Evolutionary conservation across 331 rosid genomes (phyloP), one percentile per base, ranked within the genome.

Genomic region (Stylosanthes scabra): DNA sequence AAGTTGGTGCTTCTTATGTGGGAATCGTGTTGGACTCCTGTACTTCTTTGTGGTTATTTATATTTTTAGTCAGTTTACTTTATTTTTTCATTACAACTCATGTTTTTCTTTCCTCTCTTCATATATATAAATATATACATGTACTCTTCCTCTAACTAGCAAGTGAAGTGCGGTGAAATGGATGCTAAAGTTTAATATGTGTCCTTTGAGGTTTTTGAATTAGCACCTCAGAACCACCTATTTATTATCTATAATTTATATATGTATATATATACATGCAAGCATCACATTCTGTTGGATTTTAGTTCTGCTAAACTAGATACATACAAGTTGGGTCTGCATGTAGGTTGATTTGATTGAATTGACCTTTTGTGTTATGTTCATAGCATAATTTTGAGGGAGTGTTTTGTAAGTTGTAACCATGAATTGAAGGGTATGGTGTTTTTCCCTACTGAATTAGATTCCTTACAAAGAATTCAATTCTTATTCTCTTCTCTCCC

Each of bases 1-100:
- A 72, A 45, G 56, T 58, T 49, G 27, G 40, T 27, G 40, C 46
- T 14, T 3, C 5, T 31, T 31, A 11, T 28, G 69, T 82, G 87
- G 85, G 63, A 76, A 65, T 82, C 79, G 82, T 57, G 87, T 82
- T 59, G 85, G 89, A 82, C 56, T 77, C 87, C 63, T 76, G 42
- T 69, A 25, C 34, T 29, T n/a, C n/a, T n/a, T n/a, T n/a, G n/a
- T 9, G 52, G 39, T 64, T 65, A 71, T 74, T 20, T 52, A 54
- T 58, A 78, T 55, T 54, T 51, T n/a, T 60, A 49, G 37, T 31
- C 4, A n/a, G n/a, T n/a, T n/a, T n/a, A 31, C 37, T 31, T 31
- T 5, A 31, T 5, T 31, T 31, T 31, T 1, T 5, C 37, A 5
- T 31, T 31, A 5, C 37, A 31, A 2, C 37, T 5, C 37, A 31